Conservation (phyloP, 371 early-diverging fungal species). For the Mortierella sp. region DNA sequence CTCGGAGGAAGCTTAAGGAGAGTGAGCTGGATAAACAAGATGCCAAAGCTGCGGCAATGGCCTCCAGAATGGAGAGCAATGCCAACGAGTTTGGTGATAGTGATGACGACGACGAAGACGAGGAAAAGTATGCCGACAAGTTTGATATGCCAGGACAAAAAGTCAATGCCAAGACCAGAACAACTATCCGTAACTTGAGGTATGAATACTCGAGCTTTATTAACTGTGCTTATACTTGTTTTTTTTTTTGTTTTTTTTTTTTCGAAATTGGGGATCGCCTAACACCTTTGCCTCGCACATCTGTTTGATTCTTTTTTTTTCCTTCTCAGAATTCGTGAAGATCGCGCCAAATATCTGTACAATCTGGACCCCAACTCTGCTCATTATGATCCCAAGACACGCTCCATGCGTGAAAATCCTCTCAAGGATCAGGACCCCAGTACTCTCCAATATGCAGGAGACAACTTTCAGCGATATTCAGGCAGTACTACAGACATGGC, state of each 20-base stretch:
- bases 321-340: constrained; percentile 91
- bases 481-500: constrained; percentile 88
- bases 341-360: constrained; percentile 97
- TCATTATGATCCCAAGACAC: constrained; percentile 98
- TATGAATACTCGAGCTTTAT: constrained; percentile 21
- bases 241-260: not conserved
- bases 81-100: constrained; percentile 55
- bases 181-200: constrained; percentile 96
- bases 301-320: not conserved
- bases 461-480: constrained; percentile 92
- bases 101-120: constrained; percentile 85
- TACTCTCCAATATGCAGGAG: constrained; percentile 81
- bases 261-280: not conserved
- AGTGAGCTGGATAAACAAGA: constrained; percentile 80
- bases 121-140: constrained; percentile 92
- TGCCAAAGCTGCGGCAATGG: constrained; percentile 63
- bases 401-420: constrained; percentile 98
- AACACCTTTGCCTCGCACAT: constrained; percentile 1
- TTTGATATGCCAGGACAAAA: constrained; percentile 94
- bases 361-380: constrained; percentile 96
- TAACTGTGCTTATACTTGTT: too few relatives aligned
- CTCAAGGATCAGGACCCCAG: constrained; percentile 74
- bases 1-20: constrained; percentile 85
- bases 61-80: constrained; percentile 47
- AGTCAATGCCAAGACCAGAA: constrained; percentile 91